phyloP scores from a whole-genome alignment of 2,329 filamentous ascomycete genomes.

The Microcyclosporella mali region DNA sequence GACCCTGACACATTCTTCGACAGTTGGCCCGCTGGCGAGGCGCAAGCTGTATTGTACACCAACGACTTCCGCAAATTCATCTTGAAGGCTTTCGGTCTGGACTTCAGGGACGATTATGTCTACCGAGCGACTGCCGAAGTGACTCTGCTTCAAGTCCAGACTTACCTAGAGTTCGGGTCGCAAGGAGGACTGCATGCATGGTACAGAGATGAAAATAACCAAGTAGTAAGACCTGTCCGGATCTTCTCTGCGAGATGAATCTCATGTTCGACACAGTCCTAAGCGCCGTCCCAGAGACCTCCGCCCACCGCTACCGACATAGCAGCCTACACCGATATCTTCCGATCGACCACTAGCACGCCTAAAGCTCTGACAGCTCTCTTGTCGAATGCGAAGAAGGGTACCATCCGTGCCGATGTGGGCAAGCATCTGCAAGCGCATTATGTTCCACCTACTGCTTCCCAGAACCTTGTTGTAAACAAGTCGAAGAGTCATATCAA shows the following conservation, averaged over 20 bases:
- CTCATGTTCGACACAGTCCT: slow-evolving; percentile 18
- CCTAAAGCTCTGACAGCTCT: slow-evolving; percentile 58
- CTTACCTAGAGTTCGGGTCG: slow-evolving; percentile 43
- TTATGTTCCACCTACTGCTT: slow-evolving; percentile 45
- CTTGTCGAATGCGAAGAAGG: slow-evolving; percentile 59
- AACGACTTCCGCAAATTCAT: slow-evolving; percentile 45
- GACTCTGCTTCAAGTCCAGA: slow-evolving; percentile 45
- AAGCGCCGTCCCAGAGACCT: slow-evolving; percentile 24
- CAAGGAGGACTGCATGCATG: slow-evolving; percentile 46
- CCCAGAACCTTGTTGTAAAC: slow-evolving; percentile 29
- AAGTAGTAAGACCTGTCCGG: slow-evolving; percentile 24
- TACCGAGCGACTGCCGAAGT: slow-evolving; percentile 49
- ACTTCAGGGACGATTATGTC: slow-evolving; percentile 41
- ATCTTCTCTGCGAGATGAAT: slow-evolving; percentile 1
- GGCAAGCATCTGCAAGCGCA: slow-evolving; percentile 51
- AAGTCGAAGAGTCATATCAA: slow-evolving; percentile 49
- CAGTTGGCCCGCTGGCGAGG: slow-evolving; percentile 36
- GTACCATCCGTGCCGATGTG: slow-evolving; percentile 53
- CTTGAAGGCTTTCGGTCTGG: slow-evolving; percentile 43
- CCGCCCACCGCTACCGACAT: slow-evolving; percentile 54
- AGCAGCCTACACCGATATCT: slow-evolving; percentile 61
- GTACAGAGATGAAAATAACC: slow-evolving; percentile 42
- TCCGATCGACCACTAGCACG: slow-evolving; percentile 55
- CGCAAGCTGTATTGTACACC: slow-evolving; percentile 32
- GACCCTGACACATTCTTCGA: slow-evolving; percentile 42